Evolutionary conservation across 2,329 filamentous ascomycete genomes (phyloP), one percentile per base, ranked within the genome.

Genomic region (Aspergillus sp.): DNA sequence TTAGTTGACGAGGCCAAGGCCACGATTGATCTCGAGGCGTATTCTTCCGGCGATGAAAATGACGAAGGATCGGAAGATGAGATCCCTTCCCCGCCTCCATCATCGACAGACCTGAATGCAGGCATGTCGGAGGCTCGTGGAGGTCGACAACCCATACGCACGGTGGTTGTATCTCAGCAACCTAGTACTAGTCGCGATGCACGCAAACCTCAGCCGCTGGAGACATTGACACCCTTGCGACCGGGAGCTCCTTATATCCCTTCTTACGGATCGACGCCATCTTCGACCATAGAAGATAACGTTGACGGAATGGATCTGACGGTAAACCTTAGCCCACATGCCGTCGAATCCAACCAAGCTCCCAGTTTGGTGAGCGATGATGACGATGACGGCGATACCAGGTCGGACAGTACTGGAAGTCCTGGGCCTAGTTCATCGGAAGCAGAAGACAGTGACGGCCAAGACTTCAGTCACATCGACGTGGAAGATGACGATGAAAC

Each of bases 291-390:
- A 15, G 43, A 55, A 37, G 54, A 52, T 38, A 77, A 81, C 48
- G 74, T 82, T 61, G 80, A 83, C 47, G 57, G 59, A 33, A 41
- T 64, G 15, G 60, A 64, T 32, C 61, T 60, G 13, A 52, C 62
- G 27, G 74, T 75, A 42, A 81, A 86, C 46, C 67, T 87, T 49
- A 88, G 84, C 58, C 85, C 85, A 4, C 82, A 82, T 58, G 85
- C 84, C 0, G 69, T 83, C 41, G 76, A 84, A 44, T 86, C 84
- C 64, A 88, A 88, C 66, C 86, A 87, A 55, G 85, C 86, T 7
- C 86, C 86, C 19, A 89, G 85, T 58, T 76, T 90, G 43, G 85
- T 90, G 61, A 88, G 85, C 67, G 86, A 90, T 66, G 85, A 89
- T 61, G 84, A 39, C 17, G 37, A 39, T 39, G 37, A 39, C 10